Conservation (phyloP, 208 protist genomes). For the Hexamita inflata region DNA sequence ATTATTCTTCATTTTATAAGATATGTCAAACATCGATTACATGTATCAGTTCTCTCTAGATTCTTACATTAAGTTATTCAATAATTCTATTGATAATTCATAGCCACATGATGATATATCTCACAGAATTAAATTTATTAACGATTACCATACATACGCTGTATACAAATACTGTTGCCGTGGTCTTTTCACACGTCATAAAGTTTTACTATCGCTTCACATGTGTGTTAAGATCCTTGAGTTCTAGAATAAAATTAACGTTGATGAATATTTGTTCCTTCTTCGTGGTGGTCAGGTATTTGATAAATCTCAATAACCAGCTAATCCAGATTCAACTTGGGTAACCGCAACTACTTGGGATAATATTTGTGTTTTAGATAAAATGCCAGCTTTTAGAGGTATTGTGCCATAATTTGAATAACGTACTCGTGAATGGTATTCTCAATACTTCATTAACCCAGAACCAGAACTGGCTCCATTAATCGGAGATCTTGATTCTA, state of each 20-base stretch:
- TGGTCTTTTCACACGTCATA: conserved; percentile 91
- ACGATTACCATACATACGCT: conserved; percentile 80
- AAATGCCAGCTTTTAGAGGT: conserved; percentile 73
- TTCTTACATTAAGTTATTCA: conserved; percentile 83
- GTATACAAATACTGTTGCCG: conserved; percentile 90
- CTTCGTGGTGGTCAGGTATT: conserved; percentile 79
- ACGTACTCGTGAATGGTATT: conserved; percentile 66
- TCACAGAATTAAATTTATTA: conserved; percentile 75
- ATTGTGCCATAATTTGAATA: conserved; percentile 79
- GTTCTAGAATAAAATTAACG: conserved; percentile 60
- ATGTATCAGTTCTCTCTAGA: conserved; percentile 98
- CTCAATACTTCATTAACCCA: conserved; percentile 69
- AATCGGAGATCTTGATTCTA: conserved; percentile 73
- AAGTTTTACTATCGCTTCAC: conserved; percentile 93
- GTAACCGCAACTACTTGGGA: conserved; percentile 80
- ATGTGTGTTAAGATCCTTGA: conserved; percentile 82
- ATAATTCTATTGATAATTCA: conserved; percentile 78
- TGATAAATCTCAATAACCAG: conserved; percentile 63
- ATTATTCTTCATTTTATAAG: conserved; percentile 87
- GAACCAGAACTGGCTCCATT: conserved; percentile 74
- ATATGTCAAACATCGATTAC: conserved; percentile 78
- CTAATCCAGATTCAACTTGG: conserved; percentile 81
- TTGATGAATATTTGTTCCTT: conserved; percentile 89
- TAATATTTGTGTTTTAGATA: conserved; percentile 82
- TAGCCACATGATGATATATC: conserved; percentile 62